A percentile compares a stretch with the other conserved stretches of the same genome.
phyloP scores from a whole-genome alignment of 768 basidiomycete genomes.

The Tulasnella sp. region DNA sequence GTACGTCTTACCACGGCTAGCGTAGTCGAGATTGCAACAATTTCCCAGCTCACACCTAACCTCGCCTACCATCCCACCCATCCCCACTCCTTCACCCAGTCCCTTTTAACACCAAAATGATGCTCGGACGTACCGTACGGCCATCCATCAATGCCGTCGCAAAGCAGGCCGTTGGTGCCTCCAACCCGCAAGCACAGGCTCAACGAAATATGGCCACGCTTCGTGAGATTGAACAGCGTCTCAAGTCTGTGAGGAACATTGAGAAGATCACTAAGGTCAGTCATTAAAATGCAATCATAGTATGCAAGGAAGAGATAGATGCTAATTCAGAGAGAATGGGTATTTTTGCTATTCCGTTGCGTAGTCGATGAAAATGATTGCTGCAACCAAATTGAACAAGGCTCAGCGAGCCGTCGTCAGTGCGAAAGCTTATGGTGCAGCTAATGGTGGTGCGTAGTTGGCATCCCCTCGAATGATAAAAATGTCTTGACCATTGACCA shows the following conservation, averaged over 20 bases:
- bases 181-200: constrained; percentile 36
- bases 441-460: constrained; percentile 67
- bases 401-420: constrained; percentile 87
- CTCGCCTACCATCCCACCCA: background rate
- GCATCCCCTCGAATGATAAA: too few relatives aligned
- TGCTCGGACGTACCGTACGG: constrained; percentile 42
- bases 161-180: constrained; percentile 38
- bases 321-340: too few relatives aligned
- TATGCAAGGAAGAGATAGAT: too few relatives aligned
- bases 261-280: constrained; percentile 98
- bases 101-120: constrained; percentile 20
- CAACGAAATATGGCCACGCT: constrained; percentile 74
- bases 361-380: constrained; percentile 99
- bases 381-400: constrained; percentile 91
- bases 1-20: background rate
- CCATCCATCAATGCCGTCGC: constrained; percentile 32
- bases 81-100: background rate
- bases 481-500: background rate
- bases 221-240: constrained; percentile 90
- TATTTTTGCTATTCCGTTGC: too few relatives aligned
- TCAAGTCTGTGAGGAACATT: constrained; percentile 94
- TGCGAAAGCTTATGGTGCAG: constrained; percentile 87
- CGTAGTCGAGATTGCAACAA: background rate
- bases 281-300: constrained; percentile 1
- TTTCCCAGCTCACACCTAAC: background rate